A percentile compares a stretch with the other conserved stretches of the same genome.
Evolutionary conservation across 2,329 filamentous ascomycete species (phyloP).

Genomic region (Ophiocordyceps sinensis): DNA sequence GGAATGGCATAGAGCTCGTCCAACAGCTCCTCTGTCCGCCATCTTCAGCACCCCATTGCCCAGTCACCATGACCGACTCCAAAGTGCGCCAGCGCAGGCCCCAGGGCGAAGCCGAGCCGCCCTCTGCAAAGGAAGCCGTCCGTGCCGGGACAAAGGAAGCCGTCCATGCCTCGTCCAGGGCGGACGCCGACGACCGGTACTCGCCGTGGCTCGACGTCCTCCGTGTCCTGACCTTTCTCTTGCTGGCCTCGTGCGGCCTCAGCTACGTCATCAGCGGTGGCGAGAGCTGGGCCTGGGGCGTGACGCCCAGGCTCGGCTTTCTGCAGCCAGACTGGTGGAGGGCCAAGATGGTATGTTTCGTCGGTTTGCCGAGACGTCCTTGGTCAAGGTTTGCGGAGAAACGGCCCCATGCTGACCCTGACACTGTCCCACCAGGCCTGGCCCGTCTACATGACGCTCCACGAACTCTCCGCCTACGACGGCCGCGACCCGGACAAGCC

Average conservation of each 20-base stretch:
- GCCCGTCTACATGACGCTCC: slow-evolving; percentile 58
- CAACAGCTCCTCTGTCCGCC: no score
- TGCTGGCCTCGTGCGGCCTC: slow-evolving; percentile 51
- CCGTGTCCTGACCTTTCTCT: slow-evolving; percentile 52
- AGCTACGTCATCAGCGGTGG: slow-evolving; percentile 66
- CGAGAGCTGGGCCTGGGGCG: slow-evolving; percentile 54
- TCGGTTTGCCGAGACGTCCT: no score
- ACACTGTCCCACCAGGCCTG: slow-evolving; percentile 23
- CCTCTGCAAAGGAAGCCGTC: neutral
- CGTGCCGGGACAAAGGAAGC: no score
- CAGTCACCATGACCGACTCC: slow-evolving; percentile 20
- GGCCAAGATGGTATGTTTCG: slow-evolving; percentile 38
- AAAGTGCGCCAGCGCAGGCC: slow-evolving; percentile 30
- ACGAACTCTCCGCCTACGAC: slow-evolving; percentile 60
- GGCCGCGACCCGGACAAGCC: slow-evolving; percentile 62
- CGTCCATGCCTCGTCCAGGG: slow-evolving; percentile 3
- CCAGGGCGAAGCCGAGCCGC: neutral
- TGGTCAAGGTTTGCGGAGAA: no score
- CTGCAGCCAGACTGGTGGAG: slow-evolving; percentile 43
- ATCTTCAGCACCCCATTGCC: neutral
- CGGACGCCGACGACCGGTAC: slow-evolving; percentile 41
- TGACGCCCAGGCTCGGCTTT: slow-evolving; percentile 47
- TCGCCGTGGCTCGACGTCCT: slow-evolving; percentile 48
- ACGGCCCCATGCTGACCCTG: neutral
- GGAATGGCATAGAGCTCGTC: no score